These are phyloP conservation scores for Ophiostoma quercus DNA, from an alignment of 2,329 filamentous ascomycete genomes.

Conservation along the genomic window DNA sequence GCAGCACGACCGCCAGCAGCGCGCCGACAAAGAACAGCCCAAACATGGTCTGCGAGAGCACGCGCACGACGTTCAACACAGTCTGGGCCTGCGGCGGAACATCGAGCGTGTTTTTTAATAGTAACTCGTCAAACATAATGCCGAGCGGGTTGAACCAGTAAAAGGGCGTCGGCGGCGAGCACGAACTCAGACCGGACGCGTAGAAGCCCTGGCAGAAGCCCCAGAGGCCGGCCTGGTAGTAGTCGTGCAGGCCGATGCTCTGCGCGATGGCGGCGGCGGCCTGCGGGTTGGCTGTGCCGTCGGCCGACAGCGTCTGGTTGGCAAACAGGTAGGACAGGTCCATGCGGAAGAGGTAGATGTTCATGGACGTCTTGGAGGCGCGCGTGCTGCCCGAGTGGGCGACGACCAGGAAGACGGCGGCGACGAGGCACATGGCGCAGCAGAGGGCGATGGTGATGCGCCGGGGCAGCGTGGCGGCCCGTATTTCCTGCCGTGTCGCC, in stretches of 20 bases:
- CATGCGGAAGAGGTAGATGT: slow-evolving; percentile 80
- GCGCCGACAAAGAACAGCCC: slow-evolving; percentile 72
- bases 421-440: slow-evolving; percentile 65
- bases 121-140: slow-evolving; percentile 72
- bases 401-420: slow-evolving; percentile 73
- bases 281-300: slow-evolving; percentile 59
- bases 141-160: slow-evolving; percentile 92
- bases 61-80: slow-evolving; percentile 67
- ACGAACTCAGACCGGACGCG: slow-evolving; percentile 63
- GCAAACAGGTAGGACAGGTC: slow-evolving; percentile 73
- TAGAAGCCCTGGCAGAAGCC: slow-evolving; percentile 83
- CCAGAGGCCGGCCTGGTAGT: slow-evolving; percentile 91
- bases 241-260: slow-evolving; percentile 83
- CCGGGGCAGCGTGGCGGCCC: slow-evolving; percentile 33
- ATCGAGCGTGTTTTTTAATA: slow-evolving; percentile 76
- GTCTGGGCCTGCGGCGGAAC: slow-evolving; percentile 68
- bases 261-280: slow-evolving; percentile 85
- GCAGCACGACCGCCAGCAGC: slow-evolving; percentile 65
- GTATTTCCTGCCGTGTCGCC: not conserved
- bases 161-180: slow-evolving; percentile 62
- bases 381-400: slow-evolving; percentile 62
- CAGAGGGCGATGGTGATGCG: slow-evolving; percentile 59
- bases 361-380: slow-evolving; percentile 54
- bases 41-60: slow-evolving; percentile 82
- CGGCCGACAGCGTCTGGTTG: slow-evolving; percentile 42